Evolutionary conservation across 1,284 basidiomycete species (phyloP), one percentile per base, ranked within the genome.

Genomic region (Moesziomyces aphidis): DNA sequence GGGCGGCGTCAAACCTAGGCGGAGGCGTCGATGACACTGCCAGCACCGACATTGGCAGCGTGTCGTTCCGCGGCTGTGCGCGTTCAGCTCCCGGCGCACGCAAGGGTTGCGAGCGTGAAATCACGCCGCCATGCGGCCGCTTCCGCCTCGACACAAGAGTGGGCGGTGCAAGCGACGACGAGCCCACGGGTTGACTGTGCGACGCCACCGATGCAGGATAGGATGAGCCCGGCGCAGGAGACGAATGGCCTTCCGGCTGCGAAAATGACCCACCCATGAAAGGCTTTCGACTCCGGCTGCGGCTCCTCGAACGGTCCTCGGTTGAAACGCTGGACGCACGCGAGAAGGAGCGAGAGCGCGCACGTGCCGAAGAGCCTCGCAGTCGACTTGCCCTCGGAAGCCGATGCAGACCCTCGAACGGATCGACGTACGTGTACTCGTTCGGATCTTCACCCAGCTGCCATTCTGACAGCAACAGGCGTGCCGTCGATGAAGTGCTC

Each of bases 301-400:
- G 55, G 45, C 68, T 62, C 28, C 69, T 34, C 3, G 62, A 66
- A 22, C 61, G 62, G 21, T 64, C 58, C 17, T 66, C 59, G 5
- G 58, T 64, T 0, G 66, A 69, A 1, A 47, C 66, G 31, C 66
- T 69, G 7, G 71, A 70, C 13, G 66, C 66, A 9, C 61, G 65
- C 10, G 72, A 70, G 47, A 70, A 70, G n/a, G 72, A 74, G 10
- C 66, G 62, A 11, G 66, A 70, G 21, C 66, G 66, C 22, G 62
- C 66, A 15, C 72, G 62, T 11, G 62, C 66, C 3, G 66, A 66
- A 0, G 72, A 55, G 15, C 66, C 66, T 10, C 48, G 3, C 48
- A 66, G 13, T 15, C 72, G 62, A 55, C 72, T 74, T 9, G 59
- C 72, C n/a, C 59, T 55, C 19, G 72, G 72, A 42, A 74, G 56